Evolutionary conservation across 2,329 filamentous ascomycete species (phyloP).

Genomic region (Immersiporthe knoxdaviesiana): DNA sequence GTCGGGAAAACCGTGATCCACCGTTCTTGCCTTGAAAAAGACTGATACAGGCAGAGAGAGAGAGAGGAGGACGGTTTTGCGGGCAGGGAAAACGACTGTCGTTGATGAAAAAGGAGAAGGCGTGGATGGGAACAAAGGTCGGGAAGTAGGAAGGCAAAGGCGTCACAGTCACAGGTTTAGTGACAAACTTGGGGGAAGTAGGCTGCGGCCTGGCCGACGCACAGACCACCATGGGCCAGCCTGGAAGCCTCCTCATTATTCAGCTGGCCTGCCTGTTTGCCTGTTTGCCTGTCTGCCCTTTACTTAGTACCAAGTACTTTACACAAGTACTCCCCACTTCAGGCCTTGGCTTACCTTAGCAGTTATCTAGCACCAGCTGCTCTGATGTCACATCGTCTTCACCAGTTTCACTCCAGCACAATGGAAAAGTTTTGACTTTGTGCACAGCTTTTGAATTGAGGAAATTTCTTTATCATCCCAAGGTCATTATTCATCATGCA

Average conservation of each 20-base stretch:
- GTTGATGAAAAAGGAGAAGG: neutral
- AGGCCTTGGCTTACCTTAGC: neutral
- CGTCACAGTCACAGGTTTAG: slow-evolving; percentile 3
- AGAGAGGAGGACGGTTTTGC: slow-evolving; percentile 17
- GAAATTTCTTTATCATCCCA: neutral
- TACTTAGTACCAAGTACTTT: neutral
- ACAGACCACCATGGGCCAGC: slow-evolving; percentile 6
- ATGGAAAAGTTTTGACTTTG: neutral
- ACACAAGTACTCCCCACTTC: too few species aligned
- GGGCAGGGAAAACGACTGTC: slow-evolving; percentile 23
- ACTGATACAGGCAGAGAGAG: slow-evolving; percentile 17
- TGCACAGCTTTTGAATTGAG: neutral
- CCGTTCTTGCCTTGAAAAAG: slow-evolving; percentile 19
- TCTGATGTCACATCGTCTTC: neutral
- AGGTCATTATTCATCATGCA: neutral
- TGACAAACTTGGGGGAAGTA: slow-evolving; percentile 3
- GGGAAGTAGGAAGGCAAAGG: neutral
- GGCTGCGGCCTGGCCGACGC: slow-evolving; percentile 2
- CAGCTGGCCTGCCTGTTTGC: neutral
- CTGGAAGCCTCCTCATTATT: slow-evolving; percentile 7
- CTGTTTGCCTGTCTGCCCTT: neutral
- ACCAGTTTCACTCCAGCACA: neutral
- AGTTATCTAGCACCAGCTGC: neutral
- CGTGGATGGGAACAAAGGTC: slow-evolving; percentile 13
- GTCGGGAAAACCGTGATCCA: slow-evolving; percentile 24